Evolutionary conservation across 306 rosid genomes (phyloP).

Genomic region (Argentina anserina): DNA sequence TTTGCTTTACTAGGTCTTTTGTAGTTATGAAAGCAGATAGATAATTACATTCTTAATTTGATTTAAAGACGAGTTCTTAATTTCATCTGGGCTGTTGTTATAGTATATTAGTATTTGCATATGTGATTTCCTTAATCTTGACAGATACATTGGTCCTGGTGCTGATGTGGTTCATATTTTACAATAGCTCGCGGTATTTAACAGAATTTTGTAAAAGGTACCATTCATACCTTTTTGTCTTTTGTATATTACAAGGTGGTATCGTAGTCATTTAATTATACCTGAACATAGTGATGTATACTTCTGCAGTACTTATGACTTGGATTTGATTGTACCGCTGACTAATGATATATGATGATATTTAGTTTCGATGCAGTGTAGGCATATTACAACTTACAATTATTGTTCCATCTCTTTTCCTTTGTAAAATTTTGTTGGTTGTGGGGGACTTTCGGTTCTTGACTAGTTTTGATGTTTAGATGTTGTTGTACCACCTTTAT

Average conservation of each 20-base stretch:
- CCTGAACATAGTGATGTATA: too few species aligned
- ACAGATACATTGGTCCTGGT: constrained; percentile 66
- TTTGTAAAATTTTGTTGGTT: background rate
- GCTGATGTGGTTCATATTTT: constrained; percentile 67
- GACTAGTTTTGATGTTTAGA: too few species aligned
- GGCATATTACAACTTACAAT: background rate
- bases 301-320: too few species aligned
- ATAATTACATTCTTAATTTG: too few species aligned
- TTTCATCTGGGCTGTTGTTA: background rate
- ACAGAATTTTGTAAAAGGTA: constrained; percentile 65
- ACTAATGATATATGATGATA: background rate
- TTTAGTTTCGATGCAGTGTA: background rate
- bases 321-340: background rate
- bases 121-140: constrained; percentile 41
- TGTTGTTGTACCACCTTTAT: too few species aligned
- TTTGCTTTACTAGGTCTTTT: background rate
- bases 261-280: background rate
- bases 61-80: background rate
- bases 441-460: too few species aligned
- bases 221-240: background rate
- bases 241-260: background rate
- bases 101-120: constrained; percentile 21
- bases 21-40: background rate
- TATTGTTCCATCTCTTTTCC: background rate
- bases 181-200: constrained; percentile 45